A percentile compares a stretch with the other conserved stretches of the same genome.
phyloP scores from a whole-genome alignment of 208 protist species.

The Angomonas deanei region DNA sequence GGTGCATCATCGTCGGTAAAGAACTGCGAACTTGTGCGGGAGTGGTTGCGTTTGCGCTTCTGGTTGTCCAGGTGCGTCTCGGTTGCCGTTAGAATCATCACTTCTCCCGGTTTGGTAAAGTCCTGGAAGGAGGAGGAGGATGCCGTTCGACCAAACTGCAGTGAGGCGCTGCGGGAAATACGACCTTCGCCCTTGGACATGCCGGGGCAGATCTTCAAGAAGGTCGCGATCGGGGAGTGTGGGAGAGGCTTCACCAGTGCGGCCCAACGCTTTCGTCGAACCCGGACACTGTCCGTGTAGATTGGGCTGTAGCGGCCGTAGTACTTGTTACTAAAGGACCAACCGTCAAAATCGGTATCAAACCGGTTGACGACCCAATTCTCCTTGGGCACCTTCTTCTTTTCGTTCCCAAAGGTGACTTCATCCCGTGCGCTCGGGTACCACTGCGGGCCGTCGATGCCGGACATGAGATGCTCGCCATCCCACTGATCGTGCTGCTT shows the following conservation, averaged over 20 bases:
- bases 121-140: constrained; percentile 15
- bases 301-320: constrained; percentile 53
- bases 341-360: constrained; percentile 69
- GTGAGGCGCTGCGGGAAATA: not conserved
- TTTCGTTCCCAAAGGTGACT: constrained; percentile 25
- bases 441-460: constrained; percentile 63
- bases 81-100: not conserved
- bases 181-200: constrained; percentile 14
- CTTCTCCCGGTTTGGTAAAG: constrained; percentile 22
- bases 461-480: constrained; percentile 27
- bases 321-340: constrained; percentile 71
- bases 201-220: constrained; percentile 35
- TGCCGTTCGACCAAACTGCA: not conserved
- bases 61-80: not conserved
- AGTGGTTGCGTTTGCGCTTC: not conserved
- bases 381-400: constrained; percentile 12
- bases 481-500: not conserved
- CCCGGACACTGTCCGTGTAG: constrained; percentile 23
- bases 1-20: constrained; percentile 30
- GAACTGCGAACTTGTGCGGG: constrained; percentile 15
- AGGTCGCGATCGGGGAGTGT: constrained; percentile 37
- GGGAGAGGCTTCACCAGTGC: constrained; percentile 41
- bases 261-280: constrained; percentile 73
- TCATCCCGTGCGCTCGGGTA: constrained; percentile 47
- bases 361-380: constrained; percentile 59